phyloP scores from a whole-genome alignment of 805 yeast species.

The Pichia kluyveri region DNA sequence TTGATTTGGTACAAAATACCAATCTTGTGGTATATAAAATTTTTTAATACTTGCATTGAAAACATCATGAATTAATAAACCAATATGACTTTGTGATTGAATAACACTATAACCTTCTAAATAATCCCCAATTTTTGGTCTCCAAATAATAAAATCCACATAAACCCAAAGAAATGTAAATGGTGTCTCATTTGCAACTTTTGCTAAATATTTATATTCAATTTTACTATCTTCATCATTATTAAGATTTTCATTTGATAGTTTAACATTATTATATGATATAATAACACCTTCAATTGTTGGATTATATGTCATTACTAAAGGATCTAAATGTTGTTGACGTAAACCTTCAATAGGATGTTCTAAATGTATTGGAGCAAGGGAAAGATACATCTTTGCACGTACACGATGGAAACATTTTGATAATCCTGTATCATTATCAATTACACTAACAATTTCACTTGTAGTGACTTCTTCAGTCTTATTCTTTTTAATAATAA shows the following conservation, averaged over 20 bases:
- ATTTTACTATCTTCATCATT: constrained; percentile 33
- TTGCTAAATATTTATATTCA: constrained; percentile 42
- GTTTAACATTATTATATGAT: constrained; percentile 59
- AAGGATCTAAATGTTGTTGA: constrained; percentile 82
- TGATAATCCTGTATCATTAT: constrained; percentile 35
- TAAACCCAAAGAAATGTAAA: constrained; percentile 82
- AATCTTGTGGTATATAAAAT: constrained; percentile 71
- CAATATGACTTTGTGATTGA: constrained; percentile 94
- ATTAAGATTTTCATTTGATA: constrained; percentile 34
- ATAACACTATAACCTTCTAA: constrained; percentile 83
- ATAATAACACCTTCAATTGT: constrained; percentile 76
- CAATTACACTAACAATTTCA: constrained; percentile 13
- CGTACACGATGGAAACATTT: constrained; percentile 60
- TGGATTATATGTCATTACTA: constrained; percentile 73
- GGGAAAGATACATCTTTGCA: constrained; percentile 63
- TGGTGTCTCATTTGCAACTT: constrained; percentile 71
- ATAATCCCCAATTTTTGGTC: constrained; percentile 78
- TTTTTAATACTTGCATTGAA: constrained; percentile 90
- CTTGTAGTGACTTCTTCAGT: background rate
- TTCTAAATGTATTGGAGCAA: constrained; percentile 73
- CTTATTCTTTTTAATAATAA: background rate
- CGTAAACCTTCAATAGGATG: constrained; percentile 72
- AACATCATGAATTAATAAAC: constrained; percentile 82
- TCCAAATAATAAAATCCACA: constrained; percentile 82
- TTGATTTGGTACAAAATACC: constrained; percentile 80